Percentiles rank a stretch among this genome's conserved stretches.
Evolutionary conservation across 305 asterid genomes (phyloP).

Genomic region (Solanum hybrid): DNA sequence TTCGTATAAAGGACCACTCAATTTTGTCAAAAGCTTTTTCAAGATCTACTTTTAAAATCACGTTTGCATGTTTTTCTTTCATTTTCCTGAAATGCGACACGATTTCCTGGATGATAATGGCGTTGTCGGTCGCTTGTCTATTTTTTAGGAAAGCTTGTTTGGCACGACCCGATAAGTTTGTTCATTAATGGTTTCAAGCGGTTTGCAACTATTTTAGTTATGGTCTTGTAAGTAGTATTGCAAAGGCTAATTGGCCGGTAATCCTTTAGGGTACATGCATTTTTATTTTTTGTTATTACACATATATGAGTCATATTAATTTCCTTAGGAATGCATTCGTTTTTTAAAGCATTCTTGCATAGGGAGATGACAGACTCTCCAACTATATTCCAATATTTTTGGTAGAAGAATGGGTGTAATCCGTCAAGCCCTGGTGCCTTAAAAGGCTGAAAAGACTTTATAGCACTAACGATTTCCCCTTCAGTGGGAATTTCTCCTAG

Average conservation of each 20-base stretch:
- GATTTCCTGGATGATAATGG: too few relatives aligned
- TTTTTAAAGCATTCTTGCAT: background rate
- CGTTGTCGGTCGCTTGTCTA: too few relatives aligned
- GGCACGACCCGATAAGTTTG: too few relatives aligned
- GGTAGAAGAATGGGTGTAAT: background rate
- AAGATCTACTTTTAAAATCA: too few relatives aligned
- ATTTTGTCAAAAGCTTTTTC: too few relatives aligned
- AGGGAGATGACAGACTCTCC: background rate
- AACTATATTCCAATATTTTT: background rate
- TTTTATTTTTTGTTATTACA: background rate
- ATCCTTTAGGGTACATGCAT: background rate
- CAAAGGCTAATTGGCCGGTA: background rate
- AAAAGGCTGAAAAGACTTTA: background rate
- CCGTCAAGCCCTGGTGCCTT: background rate
- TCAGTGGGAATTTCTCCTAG: background rate
- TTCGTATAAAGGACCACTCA: too few relatives aligned
- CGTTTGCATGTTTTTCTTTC: too few relatives aligned
- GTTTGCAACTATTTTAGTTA: background rate
- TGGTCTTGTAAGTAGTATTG: background rate
- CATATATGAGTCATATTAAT: background rate
- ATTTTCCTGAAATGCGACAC: too few relatives aligned
- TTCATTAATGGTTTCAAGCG: background rate
- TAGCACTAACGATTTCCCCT: background rate
- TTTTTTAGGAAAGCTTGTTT: too few relatives aligned
- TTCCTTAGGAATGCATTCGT: background rate